Evolutionary conservation across 805 yeast species (phyloP).

Genomic region (Candida ponderosae): DNA sequence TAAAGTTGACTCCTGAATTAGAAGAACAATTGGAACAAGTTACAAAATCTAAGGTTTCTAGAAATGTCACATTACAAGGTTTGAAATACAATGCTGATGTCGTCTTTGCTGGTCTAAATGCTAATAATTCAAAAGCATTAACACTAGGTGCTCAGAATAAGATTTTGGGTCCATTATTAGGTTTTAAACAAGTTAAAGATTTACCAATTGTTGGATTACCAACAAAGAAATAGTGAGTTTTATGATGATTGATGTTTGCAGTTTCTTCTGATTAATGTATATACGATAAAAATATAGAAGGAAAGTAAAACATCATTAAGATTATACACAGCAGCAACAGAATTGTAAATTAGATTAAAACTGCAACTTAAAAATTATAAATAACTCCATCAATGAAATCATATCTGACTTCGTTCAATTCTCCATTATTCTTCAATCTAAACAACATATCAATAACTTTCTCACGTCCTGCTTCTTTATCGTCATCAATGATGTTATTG

Average conservation of each 20-base stretch:
- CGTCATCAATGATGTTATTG: too few species aligned
- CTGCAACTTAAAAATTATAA: constrained; percentile 12
- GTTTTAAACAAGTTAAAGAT: constrained; percentile 19
- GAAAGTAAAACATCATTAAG: not conserved
- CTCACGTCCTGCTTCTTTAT: constrained; percentile 9
- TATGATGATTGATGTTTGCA: not conserved
- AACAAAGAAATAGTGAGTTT: not conserved
- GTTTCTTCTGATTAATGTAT: not conserved
- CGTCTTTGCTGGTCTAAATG: too few species aligned
- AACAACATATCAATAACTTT: constrained; percentile 11
- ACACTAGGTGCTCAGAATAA: constrained; percentile 4
- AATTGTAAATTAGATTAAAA: too few species aligned
- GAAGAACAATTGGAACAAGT: too few species aligned
- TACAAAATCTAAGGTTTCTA: too few species aligned
- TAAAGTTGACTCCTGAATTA: too few species aligned
- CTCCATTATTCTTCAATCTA: constrained; percentile 13
- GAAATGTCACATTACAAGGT: too few species aligned
- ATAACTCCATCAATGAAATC: constrained; percentile 19
- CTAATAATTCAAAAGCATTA: not conserved
- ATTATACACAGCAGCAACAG: not conserved
- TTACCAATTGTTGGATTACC: not conserved
- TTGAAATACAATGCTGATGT: too few species aligned
- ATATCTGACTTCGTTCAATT: constrained; percentile 12
- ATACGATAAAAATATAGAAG: too few species aligned
- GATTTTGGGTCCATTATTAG: constrained; percentile 14